Conservation (phyloP, 2,329 filamentous ascomycete genomes). For the Pseudocercospora ulei region DNA sequence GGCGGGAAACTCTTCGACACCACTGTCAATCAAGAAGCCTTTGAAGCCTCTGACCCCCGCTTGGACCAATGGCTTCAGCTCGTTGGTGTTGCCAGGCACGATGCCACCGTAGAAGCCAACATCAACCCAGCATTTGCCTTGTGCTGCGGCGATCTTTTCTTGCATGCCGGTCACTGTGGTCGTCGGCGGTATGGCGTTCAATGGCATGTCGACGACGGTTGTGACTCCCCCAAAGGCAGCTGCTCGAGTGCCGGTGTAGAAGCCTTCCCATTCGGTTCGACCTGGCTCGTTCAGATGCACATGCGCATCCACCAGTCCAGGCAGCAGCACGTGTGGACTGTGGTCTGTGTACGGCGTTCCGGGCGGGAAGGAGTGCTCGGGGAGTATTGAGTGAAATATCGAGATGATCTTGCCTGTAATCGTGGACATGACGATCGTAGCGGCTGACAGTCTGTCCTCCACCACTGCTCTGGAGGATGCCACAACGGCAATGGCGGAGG, state of each 20-base stretch:
- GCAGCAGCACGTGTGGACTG: constrained; percentile 72
- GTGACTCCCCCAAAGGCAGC: constrained; percentile 94
- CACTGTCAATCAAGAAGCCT: constrained; percentile 92
- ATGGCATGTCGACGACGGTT: constrained; percentile 92
- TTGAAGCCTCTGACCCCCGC: constrained; percentile 92
- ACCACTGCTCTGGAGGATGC: constrained; percentile 77
- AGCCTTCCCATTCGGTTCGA: constrained; percentile 96
- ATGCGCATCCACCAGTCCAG: constrained; percentile 89
- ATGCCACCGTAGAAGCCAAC: constrained; percentile 97
- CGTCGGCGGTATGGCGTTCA: constrained; percentile 93
- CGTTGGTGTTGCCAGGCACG: constrained; percentile 73
- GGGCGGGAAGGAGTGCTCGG: constrained; percentile 60
- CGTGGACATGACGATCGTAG: constrained; percentile 70
- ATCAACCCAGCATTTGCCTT: constrained; percentile 91
- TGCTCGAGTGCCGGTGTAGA: constrained; percentile 85
- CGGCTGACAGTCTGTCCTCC: constrained; percentile 64
- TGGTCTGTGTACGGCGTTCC: constrained; percentile 70
- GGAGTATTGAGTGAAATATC: constrained; percentile 64
- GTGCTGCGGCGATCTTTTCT: constrained; percentile 74
- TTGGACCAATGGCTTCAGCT: constrained; percentile 70
- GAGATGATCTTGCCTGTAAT: constrained; percentile 74
- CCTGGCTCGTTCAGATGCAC: constrained; percentile 97
- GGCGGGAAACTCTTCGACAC: constrained; percentile 91
- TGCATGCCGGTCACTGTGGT: constrained; percentile 74
- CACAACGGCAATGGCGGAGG: constrained; percentile 55